Evolutionary conservation across 2,329 filamentous ascomycete genomes (phyloP), one percentile per base, ranked within the genome.

Genomic region (Magnaporthales sp.): DNA sequence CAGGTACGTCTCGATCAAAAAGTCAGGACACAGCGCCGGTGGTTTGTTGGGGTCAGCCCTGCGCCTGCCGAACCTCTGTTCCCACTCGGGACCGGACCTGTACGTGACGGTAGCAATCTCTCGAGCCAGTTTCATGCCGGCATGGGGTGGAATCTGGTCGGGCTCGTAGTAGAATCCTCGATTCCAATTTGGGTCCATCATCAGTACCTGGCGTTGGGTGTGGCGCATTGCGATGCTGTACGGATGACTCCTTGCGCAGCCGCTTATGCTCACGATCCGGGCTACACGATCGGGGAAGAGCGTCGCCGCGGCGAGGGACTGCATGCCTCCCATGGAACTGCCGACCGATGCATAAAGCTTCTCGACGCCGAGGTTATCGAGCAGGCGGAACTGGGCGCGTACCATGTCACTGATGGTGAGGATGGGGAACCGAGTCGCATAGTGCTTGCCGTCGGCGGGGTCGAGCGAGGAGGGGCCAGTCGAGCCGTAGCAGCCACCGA

Each of bases 171-270:
- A 98, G 80, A 94, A 96, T 1, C 95, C 95, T 46, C 95, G 88
- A 71, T 92, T 91, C 95, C 95, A 99, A 74, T 96, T 93, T 2
- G 93, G 93, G 73, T 99, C 95, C 90, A 97, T 97, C 93, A 99
- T 98, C 63, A 99, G 85, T 0, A 97, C 95, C 80, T 98, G 95
- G 30, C 95, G 89, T 78, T 99, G 95, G 0, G 94, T 97, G 78
- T 99, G 95, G 66, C 95, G 89, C 94, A 99, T 97, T 38, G 95
- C 95, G 75, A 99, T 97, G 77, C 93, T 96, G 80, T 99, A 99
- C 0, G 95, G 95, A 76, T 99, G 95, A 72, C 91, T 96, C 70
- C 95, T 85, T 0, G 94, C 95, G 77, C 95, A 99, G 13, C 94
- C 95, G 74, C 91, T 96, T 74, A 98, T 95, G 73, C 89, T 94